Conservation (phyloP, 768 basidiomycete genomes). For the Lentinula raphanica region DNA sequence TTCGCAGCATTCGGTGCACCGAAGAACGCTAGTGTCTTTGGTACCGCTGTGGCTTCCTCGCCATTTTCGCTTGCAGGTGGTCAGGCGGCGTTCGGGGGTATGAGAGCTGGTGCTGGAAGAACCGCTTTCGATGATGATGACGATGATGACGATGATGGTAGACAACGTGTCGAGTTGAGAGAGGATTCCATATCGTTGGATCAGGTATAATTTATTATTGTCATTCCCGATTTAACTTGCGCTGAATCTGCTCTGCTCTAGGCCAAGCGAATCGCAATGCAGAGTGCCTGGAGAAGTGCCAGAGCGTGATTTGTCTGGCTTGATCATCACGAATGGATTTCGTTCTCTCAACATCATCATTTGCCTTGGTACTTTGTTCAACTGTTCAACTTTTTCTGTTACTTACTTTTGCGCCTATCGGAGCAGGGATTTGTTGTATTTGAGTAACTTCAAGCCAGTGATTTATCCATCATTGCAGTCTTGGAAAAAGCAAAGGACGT, state of each 20-base stretch:
- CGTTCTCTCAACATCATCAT: background rate
- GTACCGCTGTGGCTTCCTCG: constrained; percentile 75
- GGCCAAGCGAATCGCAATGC: constrained; percentile 83
- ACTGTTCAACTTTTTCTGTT: background rate
- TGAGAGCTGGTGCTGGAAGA: constrained; percentile 39
- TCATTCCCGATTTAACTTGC: constrained; percentile 3
- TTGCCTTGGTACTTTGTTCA: background rate
- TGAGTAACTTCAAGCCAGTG: background rate
- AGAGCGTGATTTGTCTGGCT: constrained; percentile 34
- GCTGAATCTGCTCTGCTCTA: constrained; percentile 20
- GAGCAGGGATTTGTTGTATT: background rate
- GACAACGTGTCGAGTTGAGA: constrained; percentile 69
- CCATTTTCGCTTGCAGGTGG: constrained; percentile 76
- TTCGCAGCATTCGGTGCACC: constrained; percentile 84
- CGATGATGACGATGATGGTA: constrained; percentile 53
- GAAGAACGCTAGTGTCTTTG: constrained; percentile 71
- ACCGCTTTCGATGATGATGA: constrained; percentile 62
- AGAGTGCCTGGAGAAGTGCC: constrained; percentile 81
- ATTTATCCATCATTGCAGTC: background rate
- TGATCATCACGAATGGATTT: background rate
- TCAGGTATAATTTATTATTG: constrained; percentile 52
- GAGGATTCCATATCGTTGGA: constrained; percentile 89
- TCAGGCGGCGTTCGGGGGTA: constrained; percentile 80
- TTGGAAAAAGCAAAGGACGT: background rate
- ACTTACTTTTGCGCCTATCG: background rate